phyloP scores from a whole-genome alignment of 805 yeast species.

The Jamesozyma hellenica region DNA sequence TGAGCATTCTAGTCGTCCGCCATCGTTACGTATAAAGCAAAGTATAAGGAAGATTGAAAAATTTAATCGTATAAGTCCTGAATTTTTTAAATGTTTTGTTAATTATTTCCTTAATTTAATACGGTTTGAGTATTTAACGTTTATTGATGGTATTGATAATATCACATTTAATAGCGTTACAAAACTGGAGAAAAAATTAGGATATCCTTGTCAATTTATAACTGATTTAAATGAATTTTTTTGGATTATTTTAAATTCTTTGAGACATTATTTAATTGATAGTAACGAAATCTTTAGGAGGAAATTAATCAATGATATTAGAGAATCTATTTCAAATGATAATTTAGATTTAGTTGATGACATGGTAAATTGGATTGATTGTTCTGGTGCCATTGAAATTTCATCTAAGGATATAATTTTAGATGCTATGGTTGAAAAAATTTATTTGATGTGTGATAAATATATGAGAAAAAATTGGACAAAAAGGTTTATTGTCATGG shows the following conservation, averaged over 20 bases:
- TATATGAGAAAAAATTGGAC: slow-evolving; percentile 14
- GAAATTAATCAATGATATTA: slow-evolving; percentile 8
- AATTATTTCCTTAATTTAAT: slow-evolving; percentile 16
- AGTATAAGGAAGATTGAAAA: slow-evolving; percentile 8
- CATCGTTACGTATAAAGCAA: slow-evolving; percentile 17
- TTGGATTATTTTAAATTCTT: slow-evolving; percentile 12
- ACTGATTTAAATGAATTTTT: slow-evolving; percentile 11
- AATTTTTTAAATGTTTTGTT: slow-evolving; percentile 3
- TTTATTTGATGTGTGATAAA: slow-evolving; percentile 11
- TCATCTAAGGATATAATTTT: slow-evolving; percentile 16
- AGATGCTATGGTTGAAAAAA: slow-evolving; percentile 14
- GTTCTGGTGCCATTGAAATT: slow-evolving; percentile 8
- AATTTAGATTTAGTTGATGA: slow-evolving; percentile 19
- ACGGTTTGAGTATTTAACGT: slow-evolving; percentile 16
- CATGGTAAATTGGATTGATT: slow-evolving; percentile 19
- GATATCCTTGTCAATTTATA: slow-evolving; percentile 18
- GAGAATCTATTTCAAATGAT: slow-evolving; percentile 15
- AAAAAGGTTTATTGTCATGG: slow-evolving; percentile 17
- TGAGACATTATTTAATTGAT: slow-evolving; percentile 22
- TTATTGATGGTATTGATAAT: not conserved
- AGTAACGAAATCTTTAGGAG: slow-evolving; percentile 10
- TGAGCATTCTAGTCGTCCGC: slow-evolving; percentile 22
- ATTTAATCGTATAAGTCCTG: slow-evolving; percentile 1
- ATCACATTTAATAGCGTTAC: not conserved
- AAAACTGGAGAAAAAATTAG: slow-evolving; percentile 16